A percentile compares a stretch with the other conserved stretches of the same genome.
Conservation (phyloP, 768 basidiomycete species). For the Suillus subaureus region DNA sequence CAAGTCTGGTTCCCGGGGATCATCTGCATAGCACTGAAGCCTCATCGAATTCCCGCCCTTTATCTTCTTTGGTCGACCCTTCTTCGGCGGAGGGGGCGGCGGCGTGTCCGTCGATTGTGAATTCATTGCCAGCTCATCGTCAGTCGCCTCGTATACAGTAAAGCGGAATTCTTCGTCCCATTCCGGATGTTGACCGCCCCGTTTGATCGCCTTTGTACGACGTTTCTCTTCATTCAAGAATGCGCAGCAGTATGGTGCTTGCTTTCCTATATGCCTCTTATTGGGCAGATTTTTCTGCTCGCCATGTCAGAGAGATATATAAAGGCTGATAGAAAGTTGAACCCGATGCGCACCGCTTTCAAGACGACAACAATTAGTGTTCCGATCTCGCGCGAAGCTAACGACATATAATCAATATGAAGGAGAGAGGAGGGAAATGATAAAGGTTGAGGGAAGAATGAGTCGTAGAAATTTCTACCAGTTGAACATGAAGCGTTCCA, state of each 20-base stretch:
- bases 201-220: constrained; percentile 91
- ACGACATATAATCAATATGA: constrained; percentile 47
- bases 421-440: constrained; percentile 7
- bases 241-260: constrained; percentile 92
- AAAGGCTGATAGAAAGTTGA: constrained; percentile 9
- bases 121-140: constrained; percentile 51
- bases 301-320: constrained; percentile 22
- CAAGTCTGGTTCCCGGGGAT: constrained; percentile 91
- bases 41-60: constrained; percentile 77
- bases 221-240: constrained; percentile 80
- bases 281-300: constrained; percentile 84
- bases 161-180: constrained; percentile 99
- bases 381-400: constrained; percentile 76
- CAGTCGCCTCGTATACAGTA: constrained; percentile 77
- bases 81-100: constrained; percentile 71
- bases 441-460: background rate
- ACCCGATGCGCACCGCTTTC: constrained; percentile 73
- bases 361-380: constrained; percentile 93
- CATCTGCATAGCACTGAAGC: constrained; percentile 92
- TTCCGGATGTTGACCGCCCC: constrained; percentile 97
- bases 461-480: background rate
- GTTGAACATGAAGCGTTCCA: background rate
- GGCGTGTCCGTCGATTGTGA: constrained; percentile 48
- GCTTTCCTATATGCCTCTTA: constrained; percentile 92
- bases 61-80: constrained; percentile 46